Base-by-base conservation (phyloP, 2,329 filamentous ascomycete species). In the Monosporascus cannonballus region DNA sequence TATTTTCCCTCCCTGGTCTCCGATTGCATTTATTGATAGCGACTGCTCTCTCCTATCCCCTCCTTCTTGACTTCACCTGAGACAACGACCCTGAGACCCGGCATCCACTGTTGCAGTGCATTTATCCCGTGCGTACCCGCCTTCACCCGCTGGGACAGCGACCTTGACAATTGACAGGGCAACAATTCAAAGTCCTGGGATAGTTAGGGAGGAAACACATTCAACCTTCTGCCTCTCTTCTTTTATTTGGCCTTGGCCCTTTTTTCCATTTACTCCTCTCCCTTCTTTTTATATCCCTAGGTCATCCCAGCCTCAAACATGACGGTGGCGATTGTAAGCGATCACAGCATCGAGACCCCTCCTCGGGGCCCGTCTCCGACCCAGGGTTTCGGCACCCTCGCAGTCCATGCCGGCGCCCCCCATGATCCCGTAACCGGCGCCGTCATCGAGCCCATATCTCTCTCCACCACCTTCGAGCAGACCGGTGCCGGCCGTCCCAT, bases 391-490 rank as follows among this genome's bases (percentile, higher is more conserved):
- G 94, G 90, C 56, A 99, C 94, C 47, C 82, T 95, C 56, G 94
- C 94, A 53, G 94, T 99, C 20, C 94, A 99, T 73, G 92, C 93
- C 58, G 94, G 94, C 56, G 83, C 90, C 44, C 90, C 90, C 64
- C 89, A 95, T 70, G 94, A 99, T 74, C 89, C 93, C 47, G 77
- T 83, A 41, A 99, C 93, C 24, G 94, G 94, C 58, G 94, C 94
- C 61, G 94, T 99, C 64, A 99, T 99, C 69, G 90, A 94, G 73
- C 76, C 94, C 63, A 96, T 99, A 70, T 96, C 93, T 9, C 84
- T 99, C 24, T 96, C 92, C 24, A 97, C 94, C 17, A 99, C 94
- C 6, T 99, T 93, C 68, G 90, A 89, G n/a, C 94, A 99, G 76
- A 86, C 84, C 15, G 82, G 84, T 14, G 91, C 96, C 22, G 94